phyloP scores from a whole-genome alignment of 306 rosid genomes.

The Fragaria nilgerrensis region DNA sequence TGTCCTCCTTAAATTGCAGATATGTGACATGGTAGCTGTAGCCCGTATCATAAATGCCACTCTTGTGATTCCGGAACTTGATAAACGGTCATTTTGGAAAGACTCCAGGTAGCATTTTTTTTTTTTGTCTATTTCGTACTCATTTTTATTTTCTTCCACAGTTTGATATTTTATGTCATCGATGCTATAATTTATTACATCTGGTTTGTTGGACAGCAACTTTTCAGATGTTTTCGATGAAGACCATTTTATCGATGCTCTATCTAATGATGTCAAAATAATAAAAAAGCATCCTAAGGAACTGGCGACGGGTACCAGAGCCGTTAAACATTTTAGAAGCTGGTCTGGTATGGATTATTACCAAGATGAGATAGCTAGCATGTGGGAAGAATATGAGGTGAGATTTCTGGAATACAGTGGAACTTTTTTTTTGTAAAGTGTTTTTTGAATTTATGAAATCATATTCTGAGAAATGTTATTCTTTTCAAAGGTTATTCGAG shows the following conservation, averaged over 20 bases:
- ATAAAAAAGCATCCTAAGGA: constrained; percentile 68
- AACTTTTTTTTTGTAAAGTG: neutral
- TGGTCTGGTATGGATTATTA: constrained; percentile 93
- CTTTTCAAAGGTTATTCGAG: constrained; percentile 66
- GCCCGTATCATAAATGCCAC: constrained; percentile 90
- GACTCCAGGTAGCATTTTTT: constrained; percentile 63
- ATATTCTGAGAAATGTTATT: constrained; percentile 10
- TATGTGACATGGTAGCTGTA: constrained; percentile 97
- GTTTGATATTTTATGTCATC: neutral
- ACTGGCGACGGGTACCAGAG: constrained; percentile 44
- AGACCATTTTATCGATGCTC: constrained; percentile 67
- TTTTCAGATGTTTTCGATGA: constrained; percentile 89
- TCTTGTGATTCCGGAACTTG: constrained; percentile 93
- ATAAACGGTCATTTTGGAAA: constrained; percentile 83
- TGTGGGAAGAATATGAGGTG: constrained; percentile 72
- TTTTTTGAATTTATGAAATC: constrained; percentile 17
- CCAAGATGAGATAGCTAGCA: constrained; percentile 67
- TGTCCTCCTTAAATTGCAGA: constrained; percentile 49
- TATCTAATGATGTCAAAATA: constrained; percentile 73
- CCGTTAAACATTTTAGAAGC: constrained; percentile 70
- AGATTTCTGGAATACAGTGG: constrained; percentile 27
- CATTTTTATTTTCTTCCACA: neutral
- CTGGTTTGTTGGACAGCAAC: constrained; percentile 52
- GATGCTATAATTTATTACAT: constrained; percentile 20
- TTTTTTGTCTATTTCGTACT: neutral